Conservation (phyloP, 1,284 basidiomycete species). For the Somion occarium region DNA sequence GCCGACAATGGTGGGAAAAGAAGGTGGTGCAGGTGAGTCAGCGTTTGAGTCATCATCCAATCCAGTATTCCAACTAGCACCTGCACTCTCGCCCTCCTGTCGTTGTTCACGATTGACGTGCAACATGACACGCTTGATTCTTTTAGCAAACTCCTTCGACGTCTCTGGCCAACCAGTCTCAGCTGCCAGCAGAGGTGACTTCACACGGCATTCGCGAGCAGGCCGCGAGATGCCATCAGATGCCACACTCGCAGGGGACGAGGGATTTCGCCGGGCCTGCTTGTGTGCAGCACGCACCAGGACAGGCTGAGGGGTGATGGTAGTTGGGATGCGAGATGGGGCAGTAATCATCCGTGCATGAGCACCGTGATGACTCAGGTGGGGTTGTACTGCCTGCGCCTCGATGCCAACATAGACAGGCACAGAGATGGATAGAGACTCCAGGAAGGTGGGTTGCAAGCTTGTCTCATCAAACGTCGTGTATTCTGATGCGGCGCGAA, state of each 20-base stretch:
- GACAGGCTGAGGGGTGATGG: neutral
- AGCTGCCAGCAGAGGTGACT: neutral
- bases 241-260: neutral
- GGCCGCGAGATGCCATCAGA: no score
- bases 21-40: no score
- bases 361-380: no score
- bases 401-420: slow-evolving; percentile 8
- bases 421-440: neutral
- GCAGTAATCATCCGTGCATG: no score
- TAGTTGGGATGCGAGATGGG: no score
- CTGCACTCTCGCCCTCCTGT: slow-evolving; percentile 9
- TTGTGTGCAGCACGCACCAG: neutral
- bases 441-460: neutral
- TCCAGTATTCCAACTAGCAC: neutral
- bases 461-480: slow-evolving; percentile 12
- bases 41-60: no score
- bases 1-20: no score
- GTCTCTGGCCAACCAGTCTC: slow-evolving; percentile 13
- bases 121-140: slow-evolving; percentile 8
- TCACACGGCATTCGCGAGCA: neutral
- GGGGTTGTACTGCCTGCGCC: slow-evolving; percentile 2
- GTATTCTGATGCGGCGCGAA: slow-evolving; percentile 23
- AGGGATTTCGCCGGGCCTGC: neutral
- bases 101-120: slow-evolving; percentile 5
- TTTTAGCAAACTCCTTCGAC: slow-evolving; percentile 7